phyloP scores from a whole-genome alignment of 2,329 filamentous ascomycete genomes.

The Tolypocladium capitatum region DNA sequence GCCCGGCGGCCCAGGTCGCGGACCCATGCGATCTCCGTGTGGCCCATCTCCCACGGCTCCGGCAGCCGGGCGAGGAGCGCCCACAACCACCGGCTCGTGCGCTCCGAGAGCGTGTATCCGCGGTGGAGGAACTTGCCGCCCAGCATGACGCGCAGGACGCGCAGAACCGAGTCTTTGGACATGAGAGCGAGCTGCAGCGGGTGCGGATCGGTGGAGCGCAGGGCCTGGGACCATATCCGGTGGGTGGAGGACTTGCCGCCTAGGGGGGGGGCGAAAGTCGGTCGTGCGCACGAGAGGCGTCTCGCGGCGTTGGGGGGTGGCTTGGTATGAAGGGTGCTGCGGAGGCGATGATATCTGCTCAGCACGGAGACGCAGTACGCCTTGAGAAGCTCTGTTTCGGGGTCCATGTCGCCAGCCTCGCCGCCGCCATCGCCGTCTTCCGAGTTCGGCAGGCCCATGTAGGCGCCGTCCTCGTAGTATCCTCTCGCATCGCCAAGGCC shows the following conservation, averaged over 20 bases:
- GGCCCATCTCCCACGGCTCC: constrained; percentile 60
- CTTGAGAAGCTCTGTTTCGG: constrained; percentile 37
- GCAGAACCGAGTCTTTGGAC: constrained; percentile 51
- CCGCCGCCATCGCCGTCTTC: constrained; percentile 10
- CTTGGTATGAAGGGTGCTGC: constrained; percentile 41
- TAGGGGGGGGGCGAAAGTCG: constrained; percentile 41
- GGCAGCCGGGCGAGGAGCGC: constrained; percentile 63
- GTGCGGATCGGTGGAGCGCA: constrained; percentile 40
- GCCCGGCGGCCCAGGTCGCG: constrained; percentile 71
- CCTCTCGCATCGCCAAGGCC: constrained; percentile 40
- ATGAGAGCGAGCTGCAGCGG: constrained; percentile 50
- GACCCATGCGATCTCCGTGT: constrained; percentile 61
- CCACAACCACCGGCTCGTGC: constrained; percentile 77
- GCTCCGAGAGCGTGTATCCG: constrained; percentile 44
- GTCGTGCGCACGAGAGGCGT: constrained; percentile 39
- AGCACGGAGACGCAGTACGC: constrained; percentile 57
- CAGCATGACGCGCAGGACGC: constrained; percentile 53
- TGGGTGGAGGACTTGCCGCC: constrained; percentile 36
- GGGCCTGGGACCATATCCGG: constrained; percentile 35
- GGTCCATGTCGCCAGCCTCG: constrained; percentile 12
- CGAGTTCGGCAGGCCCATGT: constrained; percentile 38
- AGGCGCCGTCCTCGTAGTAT: constrained; percentile 68
- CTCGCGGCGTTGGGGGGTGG: constrained; percentile 40
- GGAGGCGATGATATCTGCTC: constrained; percentile 51
- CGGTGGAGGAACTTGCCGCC: constrained; percentile 49